Evolutionary conservation across 805 yeast species (phyloP), one percentile per base, ranked within the genome.

Genomic region (Candida argentea): DNA sequence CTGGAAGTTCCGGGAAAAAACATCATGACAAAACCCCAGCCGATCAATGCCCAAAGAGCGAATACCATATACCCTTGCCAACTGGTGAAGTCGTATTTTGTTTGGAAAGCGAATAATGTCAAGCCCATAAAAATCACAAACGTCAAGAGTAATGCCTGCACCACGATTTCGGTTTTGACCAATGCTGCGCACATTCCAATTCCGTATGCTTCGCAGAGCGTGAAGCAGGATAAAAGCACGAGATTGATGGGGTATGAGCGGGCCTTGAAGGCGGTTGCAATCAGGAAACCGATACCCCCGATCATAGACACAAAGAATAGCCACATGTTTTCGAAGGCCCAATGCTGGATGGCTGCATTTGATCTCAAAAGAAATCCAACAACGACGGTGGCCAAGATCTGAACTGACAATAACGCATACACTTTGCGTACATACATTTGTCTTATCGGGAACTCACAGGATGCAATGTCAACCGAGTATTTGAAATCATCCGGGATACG

Each of bases 361-460:
- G 59, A 43, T 21, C 65, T 54, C 24, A 81, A 64, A 13, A 69
- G 37, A 14, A 60, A 57, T 4, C 84, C 81, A 14, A 73, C 66
- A 6, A 65, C 53, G 14, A 77, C 63, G 0, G 94, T 83, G 16
- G 62, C 53, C 17, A 74, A 48, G 20, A 85, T 48, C 52, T 85
- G 95, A 4, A 67, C 54, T 8, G 75, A 51, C 27, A 85, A 62
- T 26, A 86, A 63, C 5, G 84, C 60, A 52, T 84, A 86, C 6
- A 85, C 95, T 46, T 80, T 81, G 34, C 86, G 67, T 40, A 82
- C 59, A 42, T 85, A 85, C 49, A 75, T 66, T 38, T 78, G 81
- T 41, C 95, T 72, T 22, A 85, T 64, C 10, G 79, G 73, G 28
- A 82, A 57, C 33, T 79, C 82, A 53, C 94, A 83, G 18, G 80